phyloP scores from a whole-genome alignment of 148 eudicot genomes.

The Pouteria glomerata region DNA sequence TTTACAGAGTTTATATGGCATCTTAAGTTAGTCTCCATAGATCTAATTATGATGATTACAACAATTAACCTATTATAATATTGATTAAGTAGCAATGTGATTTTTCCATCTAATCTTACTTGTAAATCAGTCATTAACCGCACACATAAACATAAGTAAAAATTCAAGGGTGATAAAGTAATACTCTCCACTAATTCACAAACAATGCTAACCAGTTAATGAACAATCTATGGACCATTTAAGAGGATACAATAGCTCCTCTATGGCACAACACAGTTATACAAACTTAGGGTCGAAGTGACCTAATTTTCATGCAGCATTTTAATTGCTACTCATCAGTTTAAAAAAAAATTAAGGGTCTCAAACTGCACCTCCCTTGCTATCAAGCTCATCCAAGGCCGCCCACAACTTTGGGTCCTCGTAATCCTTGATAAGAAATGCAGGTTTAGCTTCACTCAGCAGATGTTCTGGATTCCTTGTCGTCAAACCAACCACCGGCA shows the following conservation, averaged over 20 bases:
- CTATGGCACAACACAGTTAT: neutral
- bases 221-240: neutral
- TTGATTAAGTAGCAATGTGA: no score
- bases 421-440: constrained; percentile 67
- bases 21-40: no score
- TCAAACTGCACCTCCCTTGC: constrained; percentile 27
- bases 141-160: no score
- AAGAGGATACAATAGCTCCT: neutral
- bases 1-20: no score
- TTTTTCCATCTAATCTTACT: no score
- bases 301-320: no score
- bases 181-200: neutral
- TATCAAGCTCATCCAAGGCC: constrained; percentile 70
- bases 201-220: neutral
- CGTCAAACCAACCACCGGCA: constrained; percentile 79
- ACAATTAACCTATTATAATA: no score
- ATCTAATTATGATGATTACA: no score
- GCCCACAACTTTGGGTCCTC: constrained; percentile 81
- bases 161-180: no score
- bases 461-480: constrained; percentile 65
- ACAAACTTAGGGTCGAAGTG: neutral
- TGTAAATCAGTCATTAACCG: no score
- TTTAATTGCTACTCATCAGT: no score
- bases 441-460: constrained; percentile 63
- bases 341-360: constrained; percentile 19